Conservation (phyloP, 495 filamentous ascomycete genomes). For the Hypoxylon intermedium region DNA sequence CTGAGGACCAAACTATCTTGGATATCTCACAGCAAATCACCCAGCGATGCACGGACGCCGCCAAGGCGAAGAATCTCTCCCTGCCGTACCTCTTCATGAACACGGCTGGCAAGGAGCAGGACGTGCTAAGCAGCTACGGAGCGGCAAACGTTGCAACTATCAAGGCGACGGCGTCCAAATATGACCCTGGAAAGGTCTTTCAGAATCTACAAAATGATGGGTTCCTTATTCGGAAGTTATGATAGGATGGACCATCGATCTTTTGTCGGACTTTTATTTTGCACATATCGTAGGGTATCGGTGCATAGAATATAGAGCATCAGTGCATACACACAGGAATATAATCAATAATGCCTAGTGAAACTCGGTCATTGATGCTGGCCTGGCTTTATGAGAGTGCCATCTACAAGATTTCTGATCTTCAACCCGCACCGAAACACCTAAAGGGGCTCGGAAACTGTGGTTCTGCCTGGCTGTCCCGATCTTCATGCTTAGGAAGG, state of each 20-base stretch:
- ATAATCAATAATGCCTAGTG: slow-evolving; percentile 4
- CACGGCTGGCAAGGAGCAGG: slow-evolving; percentile 51
- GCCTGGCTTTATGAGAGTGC: too few relatives aligned
- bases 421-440: slow-evolving; percentile 9
- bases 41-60: slow-evolving; percentile 40
- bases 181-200: slow-evolving; percentile 52
- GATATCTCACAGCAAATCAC: slow-evolving; percentile 21
- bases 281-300: background rate
- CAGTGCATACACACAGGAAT: background rate
- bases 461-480: too few relatives aligned
- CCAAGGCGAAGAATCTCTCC: slow-evolving; percentile 50
- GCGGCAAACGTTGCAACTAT: slow-evolving; percentile 44
- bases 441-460: slow-evolving; percentile 5
- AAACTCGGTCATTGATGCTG: too few relatives aligned
- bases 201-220: slow-evolving; percentile 54
- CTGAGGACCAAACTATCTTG: slow-evolving; percentile 14
- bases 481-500: too few relatives aligned
- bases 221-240: slow-evolving; percentile 29
- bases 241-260: background rate
- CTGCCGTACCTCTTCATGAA: slow-evolving; percentile 67
- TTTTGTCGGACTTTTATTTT: slow-evolving; percentile 1
- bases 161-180: slow-evolving; percentile 47
- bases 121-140: slow-evolving; percentile 56
- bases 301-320: slow-evolving; percentile 9
- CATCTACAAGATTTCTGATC: too few relatives aligned